phyloP scores from a whole-genome alignment of 2,329 filamentous ascomycete genomes.

The Cercospora janseana region DNA sequence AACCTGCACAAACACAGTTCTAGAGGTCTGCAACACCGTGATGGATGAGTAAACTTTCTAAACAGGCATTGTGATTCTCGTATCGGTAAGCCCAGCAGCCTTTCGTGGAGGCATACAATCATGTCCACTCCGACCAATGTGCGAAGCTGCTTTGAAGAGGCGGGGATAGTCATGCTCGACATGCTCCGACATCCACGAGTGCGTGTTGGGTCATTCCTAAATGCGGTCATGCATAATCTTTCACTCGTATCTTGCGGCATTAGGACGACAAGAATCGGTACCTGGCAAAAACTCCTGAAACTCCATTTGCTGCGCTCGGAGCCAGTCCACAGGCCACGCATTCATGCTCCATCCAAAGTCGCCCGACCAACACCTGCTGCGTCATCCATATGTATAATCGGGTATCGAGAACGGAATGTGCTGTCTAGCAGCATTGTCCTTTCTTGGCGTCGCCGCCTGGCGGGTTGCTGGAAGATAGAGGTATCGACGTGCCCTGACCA shows the following conservation, averaged over 20 bases:
- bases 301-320: constrained; percentile 11
- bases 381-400: constrained; percentile 10
- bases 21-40: too few species aligned
- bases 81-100: too few species aligned
- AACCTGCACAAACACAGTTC: too few species aligned
- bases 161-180: too few species aligned
- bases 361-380: constrained; percentile 14
- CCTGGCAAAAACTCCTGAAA: constrained; percentile 15
- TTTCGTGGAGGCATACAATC: too few species aligned
- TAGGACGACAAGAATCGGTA: constrained; percentile 12
- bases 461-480: constrained; percentile 81
- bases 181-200: too few species aligned
- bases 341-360: constrained; percentile 15
- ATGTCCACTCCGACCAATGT: too few species aligned
- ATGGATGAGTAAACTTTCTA: too few species aligned
- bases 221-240: constrained; percentile 10
- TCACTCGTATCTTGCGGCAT: constrained; percentile 11
- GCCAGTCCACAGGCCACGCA: constrained; percentile 15
- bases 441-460: constrained; percentile 76
- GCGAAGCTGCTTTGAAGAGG: too few species aligned
- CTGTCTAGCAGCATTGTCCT: constrained; percentile 67
- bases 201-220: too few species aligned
- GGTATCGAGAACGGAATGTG: constrained; percentile 13
- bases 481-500: constrained; percentile 69
- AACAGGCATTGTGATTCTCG: too few species aligned